Percentiles rank a stretch among this genome's conserved stretches.
phyloP scores from a whole-genome alignment of 129 eudicot species.

The Scalesia atractyloides region DNA sequence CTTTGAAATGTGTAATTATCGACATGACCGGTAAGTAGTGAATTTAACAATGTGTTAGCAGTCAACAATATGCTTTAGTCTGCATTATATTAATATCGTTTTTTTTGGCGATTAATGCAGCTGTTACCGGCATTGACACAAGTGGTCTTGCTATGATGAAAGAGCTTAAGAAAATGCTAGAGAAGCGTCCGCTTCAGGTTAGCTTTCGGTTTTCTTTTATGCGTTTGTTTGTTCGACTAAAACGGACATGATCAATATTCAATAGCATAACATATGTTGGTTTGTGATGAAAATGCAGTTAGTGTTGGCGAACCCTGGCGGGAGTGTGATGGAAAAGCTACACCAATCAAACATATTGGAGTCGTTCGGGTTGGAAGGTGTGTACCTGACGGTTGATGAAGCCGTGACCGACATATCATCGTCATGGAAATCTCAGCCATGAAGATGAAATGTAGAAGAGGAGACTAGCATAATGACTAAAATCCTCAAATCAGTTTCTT shows the following conservation, averaged over 20 bases:
- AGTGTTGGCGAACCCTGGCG: slow-evolving; percentile 86
- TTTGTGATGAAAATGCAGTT: slow-evolving; percentile 44
- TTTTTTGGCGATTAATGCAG: slow-evolving; percentile 37
- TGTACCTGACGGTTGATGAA: slow-evolving; percentile 78
- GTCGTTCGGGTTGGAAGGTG: slow-evolving; percentile 72
- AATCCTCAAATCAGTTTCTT: slow-evolving; percentile 22
- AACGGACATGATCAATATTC: too few relatives aligned
- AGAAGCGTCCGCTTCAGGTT: slow-evolving; percentile 74
- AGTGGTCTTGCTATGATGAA: slow-evolving; percentile 71
- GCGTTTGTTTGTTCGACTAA: not conserved
- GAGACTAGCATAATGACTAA: not conserved
- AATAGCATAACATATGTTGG: not conserved
- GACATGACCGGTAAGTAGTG: slow-evolving; percentile 81
- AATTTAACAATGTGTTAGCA: not conserved
- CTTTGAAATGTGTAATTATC: slow-evolving; percentile 75
- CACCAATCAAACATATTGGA: slow-evolving; percentile 64
- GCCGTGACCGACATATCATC: slow-evolving; percentile 84
- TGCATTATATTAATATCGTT: not conserved
- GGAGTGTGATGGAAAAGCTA: slow-evolving; percentile 88
- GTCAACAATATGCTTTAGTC: not conserved
- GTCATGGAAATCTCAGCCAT: slow-evolving; percentile 62
- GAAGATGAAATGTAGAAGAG: slow-evolving; percentile 24
- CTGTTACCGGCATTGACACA: slow-evolving; percentile 89
- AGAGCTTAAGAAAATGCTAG: slow-evolving; percentile 71
- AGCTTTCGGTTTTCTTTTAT: not conserved